A percentile compares a stretch with the other conserved stretches of the same genome.
Conservation (phyloP, 1,284 basidiomycete species). For the Ustilago bromivora region DNA sequence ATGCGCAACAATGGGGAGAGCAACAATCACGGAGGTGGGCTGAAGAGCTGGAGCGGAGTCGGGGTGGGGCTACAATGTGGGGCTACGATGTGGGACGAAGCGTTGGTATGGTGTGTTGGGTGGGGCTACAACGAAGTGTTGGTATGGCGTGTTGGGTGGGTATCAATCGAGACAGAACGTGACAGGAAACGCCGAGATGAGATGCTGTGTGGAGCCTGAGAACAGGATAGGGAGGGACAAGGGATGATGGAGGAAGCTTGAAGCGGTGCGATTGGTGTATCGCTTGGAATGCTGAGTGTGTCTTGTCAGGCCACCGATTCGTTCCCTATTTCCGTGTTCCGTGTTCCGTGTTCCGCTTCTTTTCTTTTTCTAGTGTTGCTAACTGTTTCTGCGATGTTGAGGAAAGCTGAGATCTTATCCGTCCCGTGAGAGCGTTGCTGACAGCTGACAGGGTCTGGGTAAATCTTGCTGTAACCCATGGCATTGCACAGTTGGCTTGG, state of each 20-base stretch:
- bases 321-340: neutral
- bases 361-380: constrained; percentile 2
- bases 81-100: too few relatives aligned
- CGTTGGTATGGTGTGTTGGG: neutral
- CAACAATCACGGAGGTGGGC: neutral
- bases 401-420: neutral
- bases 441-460: neutral
- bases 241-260: neutral
- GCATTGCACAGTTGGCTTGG: neutral
- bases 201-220: neutral
- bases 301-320: neutral
- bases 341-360: neutral
- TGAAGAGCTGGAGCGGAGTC: constrained; percentile 8
- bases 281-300: neutral
- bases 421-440: neutral
- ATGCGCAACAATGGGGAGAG: too few relatives aligned
- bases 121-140: neutral
- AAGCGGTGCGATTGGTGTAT: neutral
- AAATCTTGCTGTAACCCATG: neutral
- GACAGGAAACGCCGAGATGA: neutral
- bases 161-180: neutral
- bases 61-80: neutral
- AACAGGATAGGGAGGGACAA: neutral
- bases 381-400: neutral
- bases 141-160: neutral